Conservation (phyloP, 2,329 filamentous ascomycete species). For the Aspergillus pseudoterreus region DNA sequence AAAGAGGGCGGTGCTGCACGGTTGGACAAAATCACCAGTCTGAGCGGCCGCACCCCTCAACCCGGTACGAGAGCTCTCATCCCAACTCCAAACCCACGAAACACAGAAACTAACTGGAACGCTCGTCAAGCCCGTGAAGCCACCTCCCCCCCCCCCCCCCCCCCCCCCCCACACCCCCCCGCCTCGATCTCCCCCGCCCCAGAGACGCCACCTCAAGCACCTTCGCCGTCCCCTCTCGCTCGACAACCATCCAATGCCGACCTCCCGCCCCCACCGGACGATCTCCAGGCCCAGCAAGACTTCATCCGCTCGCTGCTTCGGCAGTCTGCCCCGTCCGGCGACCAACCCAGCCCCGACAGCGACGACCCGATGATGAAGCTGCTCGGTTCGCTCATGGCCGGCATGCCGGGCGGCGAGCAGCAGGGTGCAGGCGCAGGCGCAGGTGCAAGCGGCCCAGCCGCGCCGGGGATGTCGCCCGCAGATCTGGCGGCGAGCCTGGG, state of each 20-base stretch:
- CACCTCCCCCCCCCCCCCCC: constrained; percentile 27
- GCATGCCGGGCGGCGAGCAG: constrained; percentile 19
- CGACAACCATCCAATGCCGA: constrained; percentile 7
- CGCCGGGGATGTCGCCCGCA: constrained; percentile 17
- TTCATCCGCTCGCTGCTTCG: constrained; percentile 41
- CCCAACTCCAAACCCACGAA: neutral
- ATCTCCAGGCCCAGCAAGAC: constrained; percentile 40
- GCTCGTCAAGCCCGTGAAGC: constrained; percentile 20
- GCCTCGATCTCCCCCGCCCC: constrained; percentile 10
- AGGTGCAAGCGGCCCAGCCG: constrained; percentile 8
- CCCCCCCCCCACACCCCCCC: constrained; percentile 21
- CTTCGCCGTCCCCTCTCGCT: constrained; percentile 11
- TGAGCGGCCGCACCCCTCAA: constrained; percentile 52
- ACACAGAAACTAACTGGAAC: neutral
- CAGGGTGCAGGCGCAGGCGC: constrained; percentile 21
- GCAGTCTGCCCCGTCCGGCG: constrained; percentile 22
- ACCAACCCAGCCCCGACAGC: constrained; percentile 17
- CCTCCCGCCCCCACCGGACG: constrained; percentile 25
- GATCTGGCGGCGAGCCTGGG: constrained; percentile 43
- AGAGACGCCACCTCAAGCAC: constrained; percentile 13
- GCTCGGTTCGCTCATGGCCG: constrained; percentile 34
- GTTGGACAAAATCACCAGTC: constrained; percentile 58
- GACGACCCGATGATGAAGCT: constrained; percentile 38
- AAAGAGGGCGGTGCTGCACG: constrained; percentile 55
- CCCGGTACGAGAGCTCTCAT: constrained; percentile 25